These are phyloP conservation scores for Melaleuca alternifolia DNA, from an alignment of 345 rosid genomes.

Conservation along the genomic window DNA sequence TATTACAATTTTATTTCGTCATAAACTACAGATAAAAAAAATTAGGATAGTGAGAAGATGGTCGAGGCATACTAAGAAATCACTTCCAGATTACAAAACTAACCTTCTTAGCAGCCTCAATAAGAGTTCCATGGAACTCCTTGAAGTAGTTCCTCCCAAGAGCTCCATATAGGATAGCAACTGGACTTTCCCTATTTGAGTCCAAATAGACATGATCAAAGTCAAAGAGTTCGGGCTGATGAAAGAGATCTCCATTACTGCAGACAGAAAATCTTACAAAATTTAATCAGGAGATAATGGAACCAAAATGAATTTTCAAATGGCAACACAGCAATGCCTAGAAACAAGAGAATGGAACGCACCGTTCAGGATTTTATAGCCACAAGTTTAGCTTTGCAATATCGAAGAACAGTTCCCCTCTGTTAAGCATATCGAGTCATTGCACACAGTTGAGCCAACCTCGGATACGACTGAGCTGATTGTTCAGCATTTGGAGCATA, in stretches of 20 bases:
- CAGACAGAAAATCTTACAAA: too few relatives aligned
- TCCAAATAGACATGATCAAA: too few relatives aligned
- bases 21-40: background rate
- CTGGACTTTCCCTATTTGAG: too few relatives aligned
- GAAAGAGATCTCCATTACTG: too few relatives aligned
- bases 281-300: conserved; percentile 1
- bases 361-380: conserved; percentile 45
- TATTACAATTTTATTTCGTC: background rate
- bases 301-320: background rate
- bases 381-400: conserved; percentile 50
- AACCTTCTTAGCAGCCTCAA: conserved; percentile 76
- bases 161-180: too few relatives aligned
- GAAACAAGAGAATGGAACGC: conserved; percentile 9
- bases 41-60: background rate
- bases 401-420: conserved; percentile 64
- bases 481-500: too few relatives aligned
- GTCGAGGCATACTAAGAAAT: background rate
- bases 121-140: conserved; percentile 58
- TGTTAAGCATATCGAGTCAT: too few relatives aligned
- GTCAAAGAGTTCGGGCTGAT: too few relatives aligned
- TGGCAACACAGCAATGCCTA: background rate
- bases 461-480: too few relatives aligned
- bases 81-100: background rate
- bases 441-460: too few relatives aligned
- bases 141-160: conserved; percentile 72